Evolutionary conservation across 768 basidiomycete species (phyloP), one percentile per base, ranked within the genome.

Genomic region (Psilocybe sp.): DNA sequence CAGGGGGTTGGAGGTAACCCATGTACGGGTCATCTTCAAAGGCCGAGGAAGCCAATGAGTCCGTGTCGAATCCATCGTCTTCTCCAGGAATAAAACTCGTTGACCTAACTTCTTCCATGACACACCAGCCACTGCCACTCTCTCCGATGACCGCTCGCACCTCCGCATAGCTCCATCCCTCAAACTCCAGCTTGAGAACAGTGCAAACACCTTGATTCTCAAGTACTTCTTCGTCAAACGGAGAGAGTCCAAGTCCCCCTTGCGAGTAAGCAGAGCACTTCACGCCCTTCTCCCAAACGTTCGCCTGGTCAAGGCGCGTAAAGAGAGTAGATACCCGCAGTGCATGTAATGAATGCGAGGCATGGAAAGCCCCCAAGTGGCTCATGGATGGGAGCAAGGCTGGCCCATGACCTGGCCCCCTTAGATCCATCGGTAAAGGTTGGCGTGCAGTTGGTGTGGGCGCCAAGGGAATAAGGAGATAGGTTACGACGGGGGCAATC

Each of bases 111-210:
- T 90, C 88, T 60, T 89, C 81, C 14, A 92, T 64, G 0, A 76
- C 72, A 67, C 88, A 92, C 89, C 90, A 92, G 0, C 84, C 85
- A 7, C 74, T 78, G 14, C 84, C 80, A 28, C 80, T 81, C 61
- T 87, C 82, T 11, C 90, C 90, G 11, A 91, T 75, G 15, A 90
- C 74, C 41, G 76, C 66, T 38, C 85, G 72, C 7, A 92, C 87
- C 41, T 81, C 78, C 10, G 71, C 69, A 55, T 78, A 78, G 3
- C 79, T 76, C 88, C 90, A 93, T 2, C 90, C 91, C 14, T 70
- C 68, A 60, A 94, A 89, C 32, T 81, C 78, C 41, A 94, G 75
- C 45, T 79, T 81, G 11, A 91, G 72, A 28, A 87, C 59, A 14
- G 81, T 85, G 56, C 85, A 86, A 5, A 83, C 77, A 13, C 79